These are phyloP conservation scores for Coemansia sp. DNA, from an alignment of 192 early-diverging fungal genomes.

Conservation along the genomic window DNA sequence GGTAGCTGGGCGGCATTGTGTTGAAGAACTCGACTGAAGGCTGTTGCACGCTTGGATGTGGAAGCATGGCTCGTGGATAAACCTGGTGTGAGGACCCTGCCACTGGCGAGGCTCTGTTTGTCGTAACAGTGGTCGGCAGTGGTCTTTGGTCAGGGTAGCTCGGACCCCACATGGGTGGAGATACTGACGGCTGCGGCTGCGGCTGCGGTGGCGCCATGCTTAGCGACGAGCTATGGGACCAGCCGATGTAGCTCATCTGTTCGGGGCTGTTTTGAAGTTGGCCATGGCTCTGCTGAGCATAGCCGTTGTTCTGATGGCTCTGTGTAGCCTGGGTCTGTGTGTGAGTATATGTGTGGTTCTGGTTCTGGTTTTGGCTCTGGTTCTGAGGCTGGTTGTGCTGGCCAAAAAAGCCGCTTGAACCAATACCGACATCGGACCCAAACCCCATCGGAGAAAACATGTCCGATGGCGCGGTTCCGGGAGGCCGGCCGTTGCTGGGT, in stretches of 20 bases:
- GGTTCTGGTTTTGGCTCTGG: background rate
- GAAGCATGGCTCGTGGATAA: background rate
- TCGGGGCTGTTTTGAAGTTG: background rate
- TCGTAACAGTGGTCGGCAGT: background rate
- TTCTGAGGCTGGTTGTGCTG: background rate
- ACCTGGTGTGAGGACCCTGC: background rate
- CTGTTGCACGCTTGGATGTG: background rate
- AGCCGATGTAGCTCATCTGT: background rate
- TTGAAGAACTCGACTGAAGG: background rate
- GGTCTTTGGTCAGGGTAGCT: background rate
- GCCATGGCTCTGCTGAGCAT: background rate
- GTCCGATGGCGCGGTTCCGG: background rate
- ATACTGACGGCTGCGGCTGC: background rate
- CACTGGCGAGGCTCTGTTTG: background rate
- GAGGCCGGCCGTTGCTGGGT: background rate
- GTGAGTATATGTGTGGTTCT: background rate
- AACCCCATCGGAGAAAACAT: constrained; percentile 1
- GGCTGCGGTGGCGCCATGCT: background rate
- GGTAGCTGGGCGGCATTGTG: background rate
- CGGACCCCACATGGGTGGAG: background rate
- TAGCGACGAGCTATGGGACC: background rate
- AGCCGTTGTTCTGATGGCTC: background rate
- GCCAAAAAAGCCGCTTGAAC: background rate
- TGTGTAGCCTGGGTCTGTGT: background rate
- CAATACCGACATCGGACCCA: background rate